Percentiles rank a stretch among this genome's conserved stretches.
Conservation (phyloP, 2,329 filamentous ascomycete species). For the Alternaria sp. region DNA sequence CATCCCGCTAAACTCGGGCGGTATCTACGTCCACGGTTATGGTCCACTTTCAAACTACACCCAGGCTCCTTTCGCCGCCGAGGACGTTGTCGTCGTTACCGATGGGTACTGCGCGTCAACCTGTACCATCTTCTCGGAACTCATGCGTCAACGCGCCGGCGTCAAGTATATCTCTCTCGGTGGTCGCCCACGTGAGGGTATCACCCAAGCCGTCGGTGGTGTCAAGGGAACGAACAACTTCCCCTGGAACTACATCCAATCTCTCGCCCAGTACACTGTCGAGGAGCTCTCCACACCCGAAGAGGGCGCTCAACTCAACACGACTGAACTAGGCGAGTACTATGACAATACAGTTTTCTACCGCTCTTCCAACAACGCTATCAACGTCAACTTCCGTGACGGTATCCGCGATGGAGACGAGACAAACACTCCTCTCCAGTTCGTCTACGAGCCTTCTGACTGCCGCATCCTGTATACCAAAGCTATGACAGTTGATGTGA, state of each 20-base stretch:
- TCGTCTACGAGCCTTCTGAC: constrained; percentile 68
- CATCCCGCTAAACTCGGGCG: constrained; percentile 49
- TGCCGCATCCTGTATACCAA: constrained; percentile 69
- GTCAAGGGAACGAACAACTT: constrained; percentile 64
- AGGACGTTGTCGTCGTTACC: constrained; percentile 62
- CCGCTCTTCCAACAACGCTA: constrained; percentile 35
- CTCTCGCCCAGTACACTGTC: constrained; percentile 30
- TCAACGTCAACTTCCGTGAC: constrained; percentile 52
- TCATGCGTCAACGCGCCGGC: constrained; percentile 62
- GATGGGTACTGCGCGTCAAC: constrained; percentile 67
- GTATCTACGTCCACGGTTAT: constrained; percentile 48
- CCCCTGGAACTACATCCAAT: constrained; percentile 45
- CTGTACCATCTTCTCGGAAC: constrained; percentile 66
- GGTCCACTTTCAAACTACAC: constrained; percentile 55
- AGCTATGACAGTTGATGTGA: constrained; percentile 63
- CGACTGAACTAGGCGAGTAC: constrained; percentile 45
- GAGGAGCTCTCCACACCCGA: constrained; percentile 32
- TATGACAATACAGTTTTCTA: constrained; percentile 42
- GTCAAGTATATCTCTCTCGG: constrained; percentile 68
- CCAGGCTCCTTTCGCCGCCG: constrained; percentile 24
- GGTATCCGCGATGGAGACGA: constrained; percentile 56
- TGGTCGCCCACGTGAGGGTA: constrained; percentile 63
- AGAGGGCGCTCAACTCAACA: constrained; percentile 41
- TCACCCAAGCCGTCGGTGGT: constrained; percentile 69
- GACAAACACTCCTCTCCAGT: constrained; percentile 63